These are phyloP conservation scores for Zygosaccharomyces rouxii DNA, from an alignment of 805 yeast genomes.

Conservation along the genomic window DNA sequence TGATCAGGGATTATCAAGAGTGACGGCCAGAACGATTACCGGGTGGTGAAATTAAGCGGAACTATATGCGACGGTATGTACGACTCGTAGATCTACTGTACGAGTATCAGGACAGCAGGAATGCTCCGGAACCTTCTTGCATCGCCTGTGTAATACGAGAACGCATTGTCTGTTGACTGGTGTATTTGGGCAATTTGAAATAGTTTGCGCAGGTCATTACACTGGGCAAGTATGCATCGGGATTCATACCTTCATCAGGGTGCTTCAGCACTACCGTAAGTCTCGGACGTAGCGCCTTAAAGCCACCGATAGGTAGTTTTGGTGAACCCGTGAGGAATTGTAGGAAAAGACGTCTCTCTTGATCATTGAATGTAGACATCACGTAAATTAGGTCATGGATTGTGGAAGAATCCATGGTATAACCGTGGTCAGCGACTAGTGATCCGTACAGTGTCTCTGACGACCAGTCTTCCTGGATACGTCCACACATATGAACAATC, in stretches of 20 bases:
- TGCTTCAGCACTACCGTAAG: constrained; percentile 83
- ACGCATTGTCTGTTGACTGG: constrained; percentile 55
- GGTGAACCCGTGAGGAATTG: constrained; percentile 94
- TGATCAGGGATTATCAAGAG: constrained; percentile 1
- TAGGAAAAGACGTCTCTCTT: constrained; percentile 66
- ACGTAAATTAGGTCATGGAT: constrained; percentile 59
- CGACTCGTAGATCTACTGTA: constrained; percentile 3
- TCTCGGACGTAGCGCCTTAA: constrained; percentile 72
- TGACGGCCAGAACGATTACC: background rate
- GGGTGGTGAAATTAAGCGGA: background rate
- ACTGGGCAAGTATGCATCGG: constrained; percentile 86
- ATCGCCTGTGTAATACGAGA: constrained; percentile 64
- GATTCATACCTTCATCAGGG: constrained; percentile 60
- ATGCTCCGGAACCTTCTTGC: constrained; percentile 84
- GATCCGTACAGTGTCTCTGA: constrained; percentile 52
- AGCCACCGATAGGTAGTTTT: constrained; percentile 89
- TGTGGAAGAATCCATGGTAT: constrained; percentile 60
- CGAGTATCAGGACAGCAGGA: constrained; percentile 58
- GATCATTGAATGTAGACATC: constrained; percentile 48
- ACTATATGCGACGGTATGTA: background rate
- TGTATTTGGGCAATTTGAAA: constrained; percentile 80
- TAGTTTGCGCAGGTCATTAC: constrained; percentile 99
- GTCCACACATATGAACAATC: constrained; percentile 66
- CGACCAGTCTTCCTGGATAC: constrained; percentile 84
- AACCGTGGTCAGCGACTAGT: constrained; percentile 88